Conservation (phyloP, 192 early-diverging fungal species). For the Coemansia sp. region DNA sequence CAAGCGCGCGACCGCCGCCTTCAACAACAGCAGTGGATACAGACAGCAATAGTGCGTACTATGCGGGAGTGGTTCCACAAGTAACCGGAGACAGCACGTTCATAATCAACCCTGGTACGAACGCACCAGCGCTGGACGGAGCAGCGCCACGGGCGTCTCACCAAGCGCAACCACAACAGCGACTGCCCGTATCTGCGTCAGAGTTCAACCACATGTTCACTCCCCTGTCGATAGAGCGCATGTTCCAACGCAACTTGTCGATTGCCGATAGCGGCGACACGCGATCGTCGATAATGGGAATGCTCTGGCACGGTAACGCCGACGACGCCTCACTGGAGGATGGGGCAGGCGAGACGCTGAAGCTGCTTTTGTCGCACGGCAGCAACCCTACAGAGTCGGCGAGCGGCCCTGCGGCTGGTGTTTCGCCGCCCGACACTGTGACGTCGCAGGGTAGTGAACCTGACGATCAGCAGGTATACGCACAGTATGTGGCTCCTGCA, state of each 20-base stretch:
- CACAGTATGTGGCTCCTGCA: background rate
- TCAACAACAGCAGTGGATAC: background rate
- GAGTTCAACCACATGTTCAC: slow-evolving; percentile 52
- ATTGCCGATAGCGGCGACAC: slow-evolving; percentile 7
- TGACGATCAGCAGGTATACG: slow-evolving; percentile 2
- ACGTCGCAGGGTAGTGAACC: slow-evolving; percentile 13
- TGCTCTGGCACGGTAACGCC: slow-evolving; percentile 30
- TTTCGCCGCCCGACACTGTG: slow-evolving; percentile 37
- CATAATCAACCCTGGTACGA: slow-evolving; percentile 24
- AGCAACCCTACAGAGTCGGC: slow-evolving; percentile 30
- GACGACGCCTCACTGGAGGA: slow-evolving; percentile 29
- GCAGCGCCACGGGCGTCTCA: background rate
- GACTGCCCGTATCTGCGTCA: slow-evolving; percentile 26
- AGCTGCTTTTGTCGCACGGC: slow-evolving; percentile 36
- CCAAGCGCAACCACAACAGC: slow-evolving; percentile 1
- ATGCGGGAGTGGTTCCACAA: slow-evolving; percentile 1
- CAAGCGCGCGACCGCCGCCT: background rate
- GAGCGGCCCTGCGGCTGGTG: background rate
- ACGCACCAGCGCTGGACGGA: slow-evolving; percentile 9
- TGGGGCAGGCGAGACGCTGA: slow-evolving; percentile 40
- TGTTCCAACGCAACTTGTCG: slow-evolving; percentile 29
- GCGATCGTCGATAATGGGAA: slow-evolving; percentile 21
- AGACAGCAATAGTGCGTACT: slow-evolving; percentile 1
- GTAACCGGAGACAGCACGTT: slow-evolving; percentile 30
- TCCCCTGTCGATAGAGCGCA: slow-evolving; percentile 38